phyloP scores from a whole-genome alignment of 257 asterid genomes.

The Plantago elongata region DNA sequence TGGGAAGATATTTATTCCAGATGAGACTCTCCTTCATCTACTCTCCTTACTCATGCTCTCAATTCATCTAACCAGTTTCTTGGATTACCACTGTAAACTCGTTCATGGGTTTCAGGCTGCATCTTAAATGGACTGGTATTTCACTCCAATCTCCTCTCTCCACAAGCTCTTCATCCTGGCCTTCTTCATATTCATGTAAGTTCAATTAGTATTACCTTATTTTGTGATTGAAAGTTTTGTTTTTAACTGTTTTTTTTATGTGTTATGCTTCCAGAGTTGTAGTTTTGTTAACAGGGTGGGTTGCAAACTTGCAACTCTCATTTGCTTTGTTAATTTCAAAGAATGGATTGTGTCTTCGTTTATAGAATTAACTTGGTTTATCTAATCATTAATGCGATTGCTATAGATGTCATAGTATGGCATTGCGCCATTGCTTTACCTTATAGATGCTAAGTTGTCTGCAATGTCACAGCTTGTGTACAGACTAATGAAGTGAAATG shows the following conservation, averaged over 20 bases:
- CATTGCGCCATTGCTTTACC: too few relatives aligned
- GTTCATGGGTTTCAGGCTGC: slow-evolving; percentile 61
- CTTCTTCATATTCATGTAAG: slow-evolving; percentile 47
- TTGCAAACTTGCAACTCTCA: not conserved
- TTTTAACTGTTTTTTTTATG: not conserved
- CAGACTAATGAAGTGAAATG: too few relatives aligned
- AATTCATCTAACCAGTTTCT: too few relatives aligned
- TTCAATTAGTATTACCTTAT: not conserved
- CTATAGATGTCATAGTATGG: too few relatives aligned
- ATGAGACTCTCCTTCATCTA: slow-evolving; percentile 15
- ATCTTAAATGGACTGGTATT: slow-evolving; percentile 61
- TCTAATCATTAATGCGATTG: too few relatives aligned
- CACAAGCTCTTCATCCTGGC: slow-evolving; percentile 50
- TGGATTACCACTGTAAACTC: too few relatives aligned
- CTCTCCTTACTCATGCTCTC: not conserved
- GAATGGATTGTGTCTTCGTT: too few relatives aligned
- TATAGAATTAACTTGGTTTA: too few relatives aligned
- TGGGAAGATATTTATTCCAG: not conserved
- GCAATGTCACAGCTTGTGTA: too few relatives aligned
- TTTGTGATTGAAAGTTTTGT: not conserved
- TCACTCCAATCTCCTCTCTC: slow-evolving; percentile 57
- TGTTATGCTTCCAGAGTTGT: slow-evolving; percentile 9
- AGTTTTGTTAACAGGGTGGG: not conserved
- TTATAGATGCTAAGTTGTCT: too few relatives aligned
- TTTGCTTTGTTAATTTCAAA: not conserved